Evolutionary conservation across 2,329 filamentous ascomycete genomes (phyloP), one percentile per base, ranked within the genome.

Genomic region (Fusarium sp.): DNA sequence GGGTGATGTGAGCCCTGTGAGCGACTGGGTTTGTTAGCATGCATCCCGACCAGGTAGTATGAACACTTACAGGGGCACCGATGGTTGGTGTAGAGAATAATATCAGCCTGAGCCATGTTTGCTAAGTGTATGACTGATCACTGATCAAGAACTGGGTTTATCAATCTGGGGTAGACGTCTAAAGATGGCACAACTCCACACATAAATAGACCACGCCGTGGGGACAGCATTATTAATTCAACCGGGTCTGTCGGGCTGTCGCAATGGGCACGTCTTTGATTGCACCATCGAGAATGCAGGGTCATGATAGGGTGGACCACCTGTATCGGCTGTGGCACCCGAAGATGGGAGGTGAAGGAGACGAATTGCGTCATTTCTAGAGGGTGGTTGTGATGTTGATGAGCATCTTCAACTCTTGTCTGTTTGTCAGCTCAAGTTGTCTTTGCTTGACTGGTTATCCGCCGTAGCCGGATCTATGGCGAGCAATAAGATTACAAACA

Each of bases 1-100:
- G 87, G 7, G 88, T 88, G 68, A 95, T 94, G 76, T 95, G 92
- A 1, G 90, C 93, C 38, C 94, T 92, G 79, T 96, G 94, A 17
- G 93, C 93, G 58, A 74, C 87, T 85, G 85, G 87, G 81, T 32
- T n/a, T 10, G 9, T 65, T 30, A 66, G 57, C 32, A 54, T 8
- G 20, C 5, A 58, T 37, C 12, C 33, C 1, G 5, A 4, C 35
- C 22, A 4, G 17, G 0, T 8, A 10, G 15, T 22, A 1, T 22
- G 50, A 17, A 1, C 38, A 33, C 81, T 61, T 78, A 85, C 89
- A 95, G 25, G 93, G 93, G 80, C 93, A 95, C 59, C 75, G 61
- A 75, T 90, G 91, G 84, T 91, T 92, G 58, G 92, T 94, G 84
- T 95, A 95, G 47, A 94, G 85, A 35, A 85, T 91, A 80, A 94